Percentiles rank a stretch among this genome's conserved stretches.
These are phyloP conservation scores for Ceratocystis cubensis DNA, from an alignment of 2,329 filamentous ascomycete genomes.

Conservation along the genomic window DNA sequence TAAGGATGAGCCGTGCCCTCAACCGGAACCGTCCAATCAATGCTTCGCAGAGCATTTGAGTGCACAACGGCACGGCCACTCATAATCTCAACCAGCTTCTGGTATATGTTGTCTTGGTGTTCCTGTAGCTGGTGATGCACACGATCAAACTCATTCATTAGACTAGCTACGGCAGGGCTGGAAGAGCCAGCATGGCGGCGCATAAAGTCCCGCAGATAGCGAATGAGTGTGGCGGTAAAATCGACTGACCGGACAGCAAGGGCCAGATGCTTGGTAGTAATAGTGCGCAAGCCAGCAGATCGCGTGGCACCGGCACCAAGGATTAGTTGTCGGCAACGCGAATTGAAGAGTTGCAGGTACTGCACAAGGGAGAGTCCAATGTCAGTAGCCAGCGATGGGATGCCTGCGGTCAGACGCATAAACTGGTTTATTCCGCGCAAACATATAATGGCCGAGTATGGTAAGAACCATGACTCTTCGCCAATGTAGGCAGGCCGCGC, in stretches of 20 bases:
- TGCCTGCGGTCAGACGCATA: slow-evolving; percentile 67
- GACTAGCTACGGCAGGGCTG: slow-evolving; percentile 36
- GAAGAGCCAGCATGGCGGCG: slow-evolving; percentile 55
- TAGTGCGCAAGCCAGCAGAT: slow-evolving; percentile 84
- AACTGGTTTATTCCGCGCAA: slow-evolving; percentile 72
- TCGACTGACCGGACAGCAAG: slow-evolving; percentile 79
- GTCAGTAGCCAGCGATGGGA: slow-evolving; percentile 80
- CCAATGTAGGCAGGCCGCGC: slow-evolving; percentile 65
- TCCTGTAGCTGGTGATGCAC: slow-evolving; percentile 73
- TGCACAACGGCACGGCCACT: slow-evolving; percentile 61
- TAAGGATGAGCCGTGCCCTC: slow-evolving; percentile 43
- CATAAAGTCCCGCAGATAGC: slow-evolving; percentile 83
- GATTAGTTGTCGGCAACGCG: slow-evolving; percentile 88
- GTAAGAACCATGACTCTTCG: slow-evolving; percentile 72
- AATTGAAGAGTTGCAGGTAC: slow-evolving; percentile 89
- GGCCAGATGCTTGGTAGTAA: slow-evolving; percentile 88
- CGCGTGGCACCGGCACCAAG: slow-evolving; percentile 84
- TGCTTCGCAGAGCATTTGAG: slow-evolving; percentile 58
- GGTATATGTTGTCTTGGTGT: slow-evolving; percentile 80
- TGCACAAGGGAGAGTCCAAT: slow-evolving; percentile 68
- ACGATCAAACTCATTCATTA: slow-evolving; percentile 81
- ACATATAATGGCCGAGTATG: slow-evolving; percentile 69
- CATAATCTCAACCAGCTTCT: slow-evolving; percentile 91
- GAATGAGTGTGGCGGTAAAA: slow-evolving; percentile 76
- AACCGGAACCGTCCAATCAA: slow-evolving; percentile 49